Evolutionary conservation across 1,139 yeast genomes (phyloP), one percentile per base, ranked within the genome.

Genomic region (Scheffersomyces segobiensis): DNA sequence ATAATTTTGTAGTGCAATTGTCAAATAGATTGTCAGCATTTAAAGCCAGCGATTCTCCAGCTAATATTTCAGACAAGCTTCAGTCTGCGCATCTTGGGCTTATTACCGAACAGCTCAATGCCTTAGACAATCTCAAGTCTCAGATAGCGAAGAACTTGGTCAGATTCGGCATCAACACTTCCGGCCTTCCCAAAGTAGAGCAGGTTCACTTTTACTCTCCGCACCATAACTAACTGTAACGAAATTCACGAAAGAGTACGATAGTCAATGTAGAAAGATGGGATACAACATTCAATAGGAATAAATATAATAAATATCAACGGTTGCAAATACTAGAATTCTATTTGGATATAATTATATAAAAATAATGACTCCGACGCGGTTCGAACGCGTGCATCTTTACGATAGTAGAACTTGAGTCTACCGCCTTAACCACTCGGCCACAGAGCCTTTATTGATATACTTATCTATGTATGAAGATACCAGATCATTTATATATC

Each of bases 51-150:
- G 50, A 54, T 0, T 26, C 53, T 1, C 57, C 52, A 12, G 52
- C 57, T 26, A 57, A 60, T n/a, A 52, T 63, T 24, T 64, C 67
- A 14, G 52, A 57, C 24, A 57, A 57, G 49, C 59, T 75, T 39
- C 67, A 70, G 51, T 56, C 74, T 0, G 63, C 71, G 8, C 76
- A 74, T 47, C 63, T 78, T 54, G 65, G 77, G 22, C 62, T 77
- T 46, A 60, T 78, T 17, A 72, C 79, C 1, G 68, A 72, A 26
- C 76, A 77, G 57, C 59, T 73, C 5, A 50, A 21, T 1, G 61
- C 69, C 1, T 60, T 75, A 46, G 74, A 72, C 32, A 66, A 65
- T 32, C 62, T 73, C 52, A 69, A 71, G 54, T 54, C 60, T 7
- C 70, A 69, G 54, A 64, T 71, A 5, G 59, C 65, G 14, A 63